phyloP scores from a whole-genome alignment of 495 filamentous ascomycete species.

The Penicillium ucsense region DNA sequence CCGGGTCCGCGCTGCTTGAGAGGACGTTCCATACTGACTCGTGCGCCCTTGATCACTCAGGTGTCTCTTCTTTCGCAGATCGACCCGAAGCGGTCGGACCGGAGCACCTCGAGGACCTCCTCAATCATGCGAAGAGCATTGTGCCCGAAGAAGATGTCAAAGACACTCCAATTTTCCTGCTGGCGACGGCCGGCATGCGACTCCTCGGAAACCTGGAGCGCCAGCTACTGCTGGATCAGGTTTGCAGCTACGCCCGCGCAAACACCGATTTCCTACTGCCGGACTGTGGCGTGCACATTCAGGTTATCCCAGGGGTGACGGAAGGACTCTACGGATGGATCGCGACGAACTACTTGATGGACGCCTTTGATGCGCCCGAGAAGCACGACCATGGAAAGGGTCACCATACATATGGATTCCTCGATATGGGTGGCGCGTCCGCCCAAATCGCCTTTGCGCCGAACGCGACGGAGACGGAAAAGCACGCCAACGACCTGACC shows the following conservation, averaged over 20 bases:
- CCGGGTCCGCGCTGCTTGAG: neutral
- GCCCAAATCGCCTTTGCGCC: conserved; percentile 97
- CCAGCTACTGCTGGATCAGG: conserved; percentile 58
- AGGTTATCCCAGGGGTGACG: conserved; percentile 94
- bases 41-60: conserved; percentile 19
- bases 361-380: conserved; percentile 78
- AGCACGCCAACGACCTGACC: conserved; percentile 85
- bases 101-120: conserved; percentile 66
- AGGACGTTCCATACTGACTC: conserved; percentile 1
- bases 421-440: conserved; percentile 97
- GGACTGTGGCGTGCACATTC: conserved; percentile 83
- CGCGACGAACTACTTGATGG: conserved; percentile 92
- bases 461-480: conserved; percentile 80
- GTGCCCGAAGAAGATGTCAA: conserved; percentile 71
- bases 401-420: conserved; percentile 93
- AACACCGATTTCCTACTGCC: conserved; percentile 79
- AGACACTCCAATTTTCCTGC: conserved; percentile 85
- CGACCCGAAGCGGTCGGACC: conserved; percentile 66
- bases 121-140: conserved; percentile 73
- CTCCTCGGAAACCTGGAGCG: conserved; percentile 68
- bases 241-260: conserved; percentile 72
- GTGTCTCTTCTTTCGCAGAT: conserved; percentile 82
- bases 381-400: conserved; percentile 70
- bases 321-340: conserved; percentile 99
- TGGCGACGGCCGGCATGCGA: conserved; percentile 96